These are phyloP conservation scores for Aureobasidium sp. DNA, from an alignment of 2,329 filamentous ascomycete species.

Conservation along the genomic window DNA sequence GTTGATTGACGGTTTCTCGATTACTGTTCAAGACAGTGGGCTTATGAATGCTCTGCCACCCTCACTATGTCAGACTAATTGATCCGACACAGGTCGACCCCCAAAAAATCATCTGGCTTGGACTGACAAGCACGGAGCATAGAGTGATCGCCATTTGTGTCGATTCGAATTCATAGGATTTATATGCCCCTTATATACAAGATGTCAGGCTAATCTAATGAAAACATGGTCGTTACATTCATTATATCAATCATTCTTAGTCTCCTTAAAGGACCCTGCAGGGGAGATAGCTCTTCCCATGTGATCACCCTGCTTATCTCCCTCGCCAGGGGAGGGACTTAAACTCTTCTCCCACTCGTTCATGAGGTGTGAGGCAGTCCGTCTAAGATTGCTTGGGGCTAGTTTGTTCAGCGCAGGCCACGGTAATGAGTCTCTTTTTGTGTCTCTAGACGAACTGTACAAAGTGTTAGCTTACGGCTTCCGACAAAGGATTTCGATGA, in stretches of 20 bases:
- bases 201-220: neutral
- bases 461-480: neutral
- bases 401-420: constrained; percentile 67
- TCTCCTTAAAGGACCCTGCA: constrained; percentile 11
- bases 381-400: constrained; percentile 68
- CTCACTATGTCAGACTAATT: neutral
- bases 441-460: constrained; percentile 8
- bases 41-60: no score
- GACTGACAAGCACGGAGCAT: neutral
- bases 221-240: neutral
- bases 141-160: neutral
- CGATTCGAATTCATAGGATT: neutral
- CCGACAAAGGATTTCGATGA: no score
- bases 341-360: constrained; percentile 84
- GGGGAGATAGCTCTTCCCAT: neutral
- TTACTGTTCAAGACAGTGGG: no score
- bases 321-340: constrained; percentile 23
- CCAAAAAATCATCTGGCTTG: neutral
- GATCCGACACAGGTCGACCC: no score
- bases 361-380: constrained; percentile 78
- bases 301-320: constrained; percentile 5
- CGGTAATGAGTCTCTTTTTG: constrained; percentile 41
- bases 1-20: neutral
- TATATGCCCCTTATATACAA: neutral
- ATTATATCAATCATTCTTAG: constrained; percentile 12